These are phyloP conservation scores for Nothophaeocryptopus gaeumannii DNA, from an alignment of 2,329 filamentous ascomycete genomes.

Conservation along the genomic window DNA sequence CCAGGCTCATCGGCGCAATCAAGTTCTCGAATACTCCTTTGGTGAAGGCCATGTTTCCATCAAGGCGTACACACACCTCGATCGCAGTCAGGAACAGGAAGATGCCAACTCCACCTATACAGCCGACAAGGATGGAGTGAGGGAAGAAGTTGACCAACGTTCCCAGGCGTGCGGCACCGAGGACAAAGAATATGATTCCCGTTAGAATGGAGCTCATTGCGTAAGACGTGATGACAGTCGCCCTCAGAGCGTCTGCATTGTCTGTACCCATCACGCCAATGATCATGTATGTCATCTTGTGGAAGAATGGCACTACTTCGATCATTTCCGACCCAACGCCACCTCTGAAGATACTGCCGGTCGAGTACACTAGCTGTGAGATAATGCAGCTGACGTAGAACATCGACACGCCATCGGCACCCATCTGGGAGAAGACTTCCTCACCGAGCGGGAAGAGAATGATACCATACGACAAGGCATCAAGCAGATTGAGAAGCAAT, in stretches of 20 bases:
- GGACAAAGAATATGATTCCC: conserved; percentile 83
- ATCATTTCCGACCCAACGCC: conserved; percentile 97
- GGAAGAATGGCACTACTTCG: conserved; percentile 97
- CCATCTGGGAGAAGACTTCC: conserved; percentile 78
- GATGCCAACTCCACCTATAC: conserved; percentile 94
- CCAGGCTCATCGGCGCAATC: conserved; percentile 68
- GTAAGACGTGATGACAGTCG: conserved; percentile 90
- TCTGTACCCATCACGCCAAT: conserved; percentile 73
- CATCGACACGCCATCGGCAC: conserved; percentile 92
- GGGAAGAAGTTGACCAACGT: conserved; percentile 97
- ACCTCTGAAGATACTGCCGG: conserved; percentile 83
- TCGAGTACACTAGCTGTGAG: conserved; percentile 85
- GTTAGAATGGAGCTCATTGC: conserved; percentile 88
- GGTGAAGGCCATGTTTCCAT: conserved; percentile 81
- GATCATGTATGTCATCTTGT: conserved; percentile 94
- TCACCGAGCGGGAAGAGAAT: conserved; percentile 82
- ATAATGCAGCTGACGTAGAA: conserved; percentile 98
- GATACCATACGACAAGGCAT: conserved; percentile 95
- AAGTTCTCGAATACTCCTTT: conserved; percentile 72
- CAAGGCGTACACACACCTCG: conserved; percentile 85
- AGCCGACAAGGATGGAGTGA: conserved; percentile 91
- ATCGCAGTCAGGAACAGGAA: conserved; percentile 89
- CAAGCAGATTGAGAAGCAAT: conserved; percentile 84
- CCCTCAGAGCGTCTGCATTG: conserved; percentile 79
- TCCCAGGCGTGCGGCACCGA: conserved; percentile 82